Conservation (phyloP, 2,329 filamentous ascomycete genomes). For the Verticillium tricorpus region DNA sequence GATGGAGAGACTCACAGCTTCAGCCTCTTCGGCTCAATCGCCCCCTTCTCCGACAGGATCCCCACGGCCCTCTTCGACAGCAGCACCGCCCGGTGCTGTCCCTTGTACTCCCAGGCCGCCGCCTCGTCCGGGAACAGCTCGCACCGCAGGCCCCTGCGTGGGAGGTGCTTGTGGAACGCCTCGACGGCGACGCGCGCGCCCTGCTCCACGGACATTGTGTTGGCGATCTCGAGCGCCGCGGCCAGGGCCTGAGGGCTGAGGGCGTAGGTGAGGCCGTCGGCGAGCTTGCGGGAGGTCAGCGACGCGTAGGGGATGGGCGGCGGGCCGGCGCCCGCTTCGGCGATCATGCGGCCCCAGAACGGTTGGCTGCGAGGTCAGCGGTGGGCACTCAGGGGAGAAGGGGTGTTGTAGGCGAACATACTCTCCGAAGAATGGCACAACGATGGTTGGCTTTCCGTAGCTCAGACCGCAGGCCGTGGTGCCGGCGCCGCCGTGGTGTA, state of each 20-base stretch:
- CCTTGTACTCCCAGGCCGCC: slow-evolving; percentile 3
- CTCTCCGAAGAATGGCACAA: slow-evolving; percentile 13
- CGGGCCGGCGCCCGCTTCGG: slow-evolving; percentile 9
- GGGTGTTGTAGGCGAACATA: background rate
- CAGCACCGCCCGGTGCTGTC: background rate
- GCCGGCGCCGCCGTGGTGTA: slow-evolving; percentile 11
- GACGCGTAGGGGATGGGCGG: slow-evolving; percentile 10
- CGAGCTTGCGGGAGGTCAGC: slow-evolving; percentile 9
- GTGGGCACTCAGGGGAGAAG: background rate
- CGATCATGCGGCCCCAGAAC: slow-evolving; percentile 11
- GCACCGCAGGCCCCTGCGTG: slow-evolving; percentile 5
- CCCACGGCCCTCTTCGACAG: background rate
- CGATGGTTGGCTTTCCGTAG: slow-evolving; percentile 8
- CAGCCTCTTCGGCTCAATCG: slow-evolving; percentile 1
- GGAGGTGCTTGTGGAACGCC: slow-evolving; percentile 9
- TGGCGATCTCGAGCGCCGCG: slow-evolving; percentile 8
- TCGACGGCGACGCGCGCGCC: slow-evolving; percentile 8
- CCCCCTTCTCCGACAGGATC: background rate
- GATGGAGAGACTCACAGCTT: background rate
- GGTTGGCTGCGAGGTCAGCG: slow-evolving; percentile 4
- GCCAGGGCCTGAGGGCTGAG: slow-evolving; percentile 4
- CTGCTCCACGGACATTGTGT: slow-evolving; percentile 7
- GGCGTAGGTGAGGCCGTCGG: slow-evolving; percentile 5
- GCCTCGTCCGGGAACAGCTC: slow-evolving; percentile 10
- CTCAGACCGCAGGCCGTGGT: slow-evolving; percentile 9